Conservation (phyloP, 2,329 filamentous ascomycete genomes). For the Cercospora sp. region DNA sequence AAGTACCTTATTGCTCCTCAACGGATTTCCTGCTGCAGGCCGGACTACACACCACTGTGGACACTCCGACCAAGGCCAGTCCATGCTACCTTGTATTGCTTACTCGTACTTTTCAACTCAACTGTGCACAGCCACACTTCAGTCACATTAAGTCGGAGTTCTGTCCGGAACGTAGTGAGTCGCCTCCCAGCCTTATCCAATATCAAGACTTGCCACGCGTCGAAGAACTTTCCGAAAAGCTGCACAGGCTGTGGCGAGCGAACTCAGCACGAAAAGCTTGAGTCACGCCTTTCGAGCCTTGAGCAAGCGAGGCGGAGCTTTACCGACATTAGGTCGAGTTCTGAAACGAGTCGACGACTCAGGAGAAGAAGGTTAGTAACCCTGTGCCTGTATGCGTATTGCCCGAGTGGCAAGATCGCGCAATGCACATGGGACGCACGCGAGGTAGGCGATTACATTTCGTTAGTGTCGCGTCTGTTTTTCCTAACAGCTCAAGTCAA, state of each 20-base stretch:
- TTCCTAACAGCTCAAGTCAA: background rate
- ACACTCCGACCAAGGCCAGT: background rate
- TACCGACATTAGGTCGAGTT: background rate
- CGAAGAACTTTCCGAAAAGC: background rate
- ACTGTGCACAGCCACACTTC: background rate
- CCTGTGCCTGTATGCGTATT: background rate
- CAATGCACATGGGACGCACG: background rate
- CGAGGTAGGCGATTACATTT: background rate
- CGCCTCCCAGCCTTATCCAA: background rate
- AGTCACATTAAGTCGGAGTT: background rate
- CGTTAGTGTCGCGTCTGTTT: background rate
- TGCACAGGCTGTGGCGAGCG: background rate
- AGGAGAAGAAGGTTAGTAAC: background rate
- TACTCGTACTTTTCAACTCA: background rate
- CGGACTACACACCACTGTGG: background rate
- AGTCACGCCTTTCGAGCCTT: background rate
- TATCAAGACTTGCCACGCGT: background rate
- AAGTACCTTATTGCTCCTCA: background rate
- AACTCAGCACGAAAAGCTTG: background rate
- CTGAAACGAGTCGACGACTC: background rate
- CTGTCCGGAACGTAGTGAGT: background rate
- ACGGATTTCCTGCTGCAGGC: background rate
- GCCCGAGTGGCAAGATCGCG: background rate
- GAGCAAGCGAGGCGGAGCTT: background rate
- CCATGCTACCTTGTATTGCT: background rate